phyloP scores from a whole-genome alignment of 2,329 filamentous ascomycete genomes.

The Pyrenochaeta sp. region DNA sequence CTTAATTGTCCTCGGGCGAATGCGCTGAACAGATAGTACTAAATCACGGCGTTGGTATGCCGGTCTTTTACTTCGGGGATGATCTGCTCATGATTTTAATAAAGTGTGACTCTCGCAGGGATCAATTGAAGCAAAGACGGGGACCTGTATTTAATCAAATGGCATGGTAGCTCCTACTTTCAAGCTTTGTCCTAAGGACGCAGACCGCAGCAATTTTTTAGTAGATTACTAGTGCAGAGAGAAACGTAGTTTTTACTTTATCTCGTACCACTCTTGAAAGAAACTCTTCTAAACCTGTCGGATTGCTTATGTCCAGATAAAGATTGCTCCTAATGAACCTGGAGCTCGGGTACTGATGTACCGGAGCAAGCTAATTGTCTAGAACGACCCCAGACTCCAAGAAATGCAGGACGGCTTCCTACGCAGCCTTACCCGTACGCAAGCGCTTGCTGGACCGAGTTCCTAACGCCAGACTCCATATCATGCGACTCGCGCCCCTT shows the following conservation, averaged over 20 bases:
- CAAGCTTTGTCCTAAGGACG: no score
- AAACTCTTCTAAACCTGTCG: not conserved
- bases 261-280: no score
- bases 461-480: constrained; percentile 8
- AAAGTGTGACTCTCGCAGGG: no score
- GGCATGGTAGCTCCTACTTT: no score
- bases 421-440: constrained; percentile 9
- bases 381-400: constrained; percentile 13
- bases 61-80: constrained; percentile 5
- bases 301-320: not conserved
- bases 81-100: not conserved
- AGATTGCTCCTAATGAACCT: not conserved
- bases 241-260: no score
- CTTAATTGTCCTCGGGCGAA: constrained; percentile 11
- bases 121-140: no score
- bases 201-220: no score
- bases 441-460: constrained; percentile 2
- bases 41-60: constrained; percentile 16
- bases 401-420: constrained; percentile 15
- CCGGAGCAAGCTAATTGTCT: constrained; percentile 5
- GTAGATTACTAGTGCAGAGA: no score
- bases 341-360: constrained; percentile 7
- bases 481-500: constrained; percentile 2
- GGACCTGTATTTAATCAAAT: no score
- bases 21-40: constrained; percentile 18